Percentiles rank a stretch among this genome's conserved stretches.
Conservation (phyloP, 1,284 basidiomycete genomes). For the Pterulicium gracile region DNA sequence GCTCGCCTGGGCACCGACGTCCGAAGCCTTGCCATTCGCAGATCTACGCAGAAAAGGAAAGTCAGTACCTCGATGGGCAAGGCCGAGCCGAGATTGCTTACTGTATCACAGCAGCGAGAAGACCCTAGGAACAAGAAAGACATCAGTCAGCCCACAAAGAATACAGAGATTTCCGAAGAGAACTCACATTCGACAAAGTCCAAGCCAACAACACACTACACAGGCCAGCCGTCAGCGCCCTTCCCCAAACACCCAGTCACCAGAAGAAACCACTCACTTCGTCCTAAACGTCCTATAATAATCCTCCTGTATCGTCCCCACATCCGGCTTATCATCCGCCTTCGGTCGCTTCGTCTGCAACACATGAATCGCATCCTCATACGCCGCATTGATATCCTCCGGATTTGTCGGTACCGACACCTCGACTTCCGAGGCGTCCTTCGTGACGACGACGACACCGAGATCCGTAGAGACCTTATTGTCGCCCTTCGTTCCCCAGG, state of each 20-base stretch:
- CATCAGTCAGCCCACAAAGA: too few species aligned
- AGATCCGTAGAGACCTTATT: slow-evolving; percentile 79
- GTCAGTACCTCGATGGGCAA: background rate
- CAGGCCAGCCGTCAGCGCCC: slow-evolving; percentile 69
- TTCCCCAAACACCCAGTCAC: slow-evolving; percentile 11
- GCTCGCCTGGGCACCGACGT: slow-evolving; percentile 31
- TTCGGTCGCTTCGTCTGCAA: slow-evolving; percentile 69
- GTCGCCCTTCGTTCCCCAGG: slow-evolving; percentile 90
- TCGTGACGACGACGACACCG: slow-evolving; percentile 49
- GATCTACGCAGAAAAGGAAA: slow-evolving; percentile 21
- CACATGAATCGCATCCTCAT: slow-evolving; percentile 77
- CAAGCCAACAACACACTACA: slow-evolving; percentile 20
- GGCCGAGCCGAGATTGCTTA: background rate
- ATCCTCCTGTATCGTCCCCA: slow-evolving; percentile 74
- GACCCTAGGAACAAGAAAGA: too few species aligned
- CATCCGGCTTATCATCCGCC: slow-evolving; percentile 49
- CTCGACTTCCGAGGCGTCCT: slow-evolving; percentile 62
- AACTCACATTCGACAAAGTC: slow-evolving; percentile 2
- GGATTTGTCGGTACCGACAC: slow-evolving; percentile 73
- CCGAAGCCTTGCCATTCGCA: slow-evolving; percentile 38
- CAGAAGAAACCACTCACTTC: slow-evolving; percentile 30
- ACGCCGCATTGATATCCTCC: slow-evolving; percentile 79
- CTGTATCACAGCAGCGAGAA: background rate
- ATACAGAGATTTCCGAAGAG: too few species aligned
- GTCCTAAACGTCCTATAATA: slow-evolving; percentile 85